Evolutionary conservation across 2,329 filamentous ascomycete genomes (phyloP), one percentile per base, ranked within the genome.

Genomic region (Didymella glomerata): DNA sequence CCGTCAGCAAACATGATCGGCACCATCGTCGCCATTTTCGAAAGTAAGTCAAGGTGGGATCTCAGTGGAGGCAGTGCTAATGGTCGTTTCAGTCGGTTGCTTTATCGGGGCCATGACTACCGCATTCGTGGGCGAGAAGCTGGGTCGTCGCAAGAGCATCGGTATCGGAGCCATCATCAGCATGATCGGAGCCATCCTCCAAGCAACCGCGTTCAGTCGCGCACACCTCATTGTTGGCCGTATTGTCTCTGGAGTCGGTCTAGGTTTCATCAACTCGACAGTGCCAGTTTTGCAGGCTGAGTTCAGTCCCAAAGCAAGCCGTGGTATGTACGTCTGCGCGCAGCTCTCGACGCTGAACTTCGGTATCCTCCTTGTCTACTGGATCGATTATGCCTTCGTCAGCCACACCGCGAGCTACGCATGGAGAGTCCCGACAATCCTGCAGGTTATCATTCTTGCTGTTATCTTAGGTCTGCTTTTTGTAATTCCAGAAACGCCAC

Each of bases 111-210:
- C 78, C 6, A 70, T 79, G 36, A 54, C 72, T 2, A 66, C 61
- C n/a, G 63, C 68, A 13, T 75, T 77, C 55, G 66, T 84, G 13
- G 86, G 86, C 36, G 86, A 89, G 62, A 76, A 78, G 5, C 79
- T 87, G 32, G 85, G 85, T 16, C 79, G 85, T 42, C 63, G 65
- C 44, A 66, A 67, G 56, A 61, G 57, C 18, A 34, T 67, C 13
- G 54, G 46, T 4, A 63, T 64, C n/a, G 61, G 61, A 22, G 60
- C 63, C 27, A 45, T 62, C 28, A 62, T 67, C 24, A 63, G 60
- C 44, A 49, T 62, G 4, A 36, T 65, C n/a, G 63, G 65, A 13
- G 59, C 63, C 16, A 27, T 62, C 11, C 61, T 65, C 6, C 63
- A 67, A 38, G 63, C 65, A 4, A 60, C 58, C 22, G 63, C 65